Evolutionary conservation across 768 basidiomycete genomes (phyloP).

Genomic region (Boletus pseudopeckii): DNA sequence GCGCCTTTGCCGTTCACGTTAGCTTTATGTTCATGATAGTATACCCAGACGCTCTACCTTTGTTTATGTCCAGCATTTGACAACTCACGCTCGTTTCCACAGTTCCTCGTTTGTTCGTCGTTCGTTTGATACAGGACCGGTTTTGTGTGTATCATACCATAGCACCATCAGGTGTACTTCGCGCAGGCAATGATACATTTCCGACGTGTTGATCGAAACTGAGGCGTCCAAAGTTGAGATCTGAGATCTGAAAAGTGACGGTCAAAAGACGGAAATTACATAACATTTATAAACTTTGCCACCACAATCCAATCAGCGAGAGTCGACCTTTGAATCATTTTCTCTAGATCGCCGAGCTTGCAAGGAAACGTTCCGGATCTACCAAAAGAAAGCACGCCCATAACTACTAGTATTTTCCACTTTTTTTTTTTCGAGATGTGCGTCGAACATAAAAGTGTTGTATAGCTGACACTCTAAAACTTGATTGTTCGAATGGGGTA

Average conservation of each 20-base stretch:
- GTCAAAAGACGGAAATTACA: constrained; percentile 14
- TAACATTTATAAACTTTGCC: not conserved
- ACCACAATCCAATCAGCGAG: too few species aligned
- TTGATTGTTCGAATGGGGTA: too few species aligned
- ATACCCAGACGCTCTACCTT: constrained; percentile 19
- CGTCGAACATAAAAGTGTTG: not conserved
- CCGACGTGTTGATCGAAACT: not conserved
- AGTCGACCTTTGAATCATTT: too few species aligned
- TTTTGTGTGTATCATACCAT: constrained; percentile 2
- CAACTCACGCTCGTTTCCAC: constrained; percentile 22
- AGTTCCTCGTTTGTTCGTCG: constrained; percentile 12
- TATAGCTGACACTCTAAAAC: not conserved
- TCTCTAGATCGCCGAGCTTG: not conserved
- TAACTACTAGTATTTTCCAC: not conserved
- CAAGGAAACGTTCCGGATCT: not conserved
- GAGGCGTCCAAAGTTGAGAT: too few species aligned
- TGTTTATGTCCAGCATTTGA: constrained; percentile 11
- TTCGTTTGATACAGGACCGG: constrained; percentile 14
- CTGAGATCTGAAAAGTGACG: too few species aligned
- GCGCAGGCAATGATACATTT: not conserved
- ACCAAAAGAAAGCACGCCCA: not conserved
- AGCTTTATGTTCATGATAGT: constrained; percentile 12
- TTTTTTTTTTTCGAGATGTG: not conserved
- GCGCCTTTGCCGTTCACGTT: constrained; percentile 15
- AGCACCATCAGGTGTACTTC: not conserved